phyloP scores from a whole-genome alignment of 1,139 yeast species.

The Saccharomyces pastorianus region DNA sequence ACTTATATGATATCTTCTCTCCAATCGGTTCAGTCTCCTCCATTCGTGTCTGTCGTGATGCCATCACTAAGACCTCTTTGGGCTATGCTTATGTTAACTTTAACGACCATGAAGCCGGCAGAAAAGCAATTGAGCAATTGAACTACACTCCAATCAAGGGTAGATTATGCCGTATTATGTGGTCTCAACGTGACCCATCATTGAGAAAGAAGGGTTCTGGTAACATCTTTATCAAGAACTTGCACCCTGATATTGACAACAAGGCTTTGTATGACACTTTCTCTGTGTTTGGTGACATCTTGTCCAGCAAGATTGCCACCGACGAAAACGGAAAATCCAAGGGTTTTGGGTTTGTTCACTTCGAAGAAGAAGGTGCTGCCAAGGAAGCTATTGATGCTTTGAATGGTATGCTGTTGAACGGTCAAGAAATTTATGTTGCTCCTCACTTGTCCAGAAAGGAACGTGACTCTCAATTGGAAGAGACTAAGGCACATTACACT shows the following conservation, averaged over 20 bases:
- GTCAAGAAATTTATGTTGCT: constrained; percentile 93
- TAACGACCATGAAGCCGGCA: constrained; percentile 86
- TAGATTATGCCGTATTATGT: constrained; percentile 98
- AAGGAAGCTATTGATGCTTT: constrained; percentile 95
- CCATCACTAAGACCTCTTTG: constrained; percentile 90
- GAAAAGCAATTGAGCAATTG: constrained; percentile 89
- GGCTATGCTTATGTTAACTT: constrained; percentile 98
- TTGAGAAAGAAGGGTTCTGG: constrained; percentile 94
- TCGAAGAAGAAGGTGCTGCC: constrained; percentile 89
- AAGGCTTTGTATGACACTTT: constrained; percentile 97
- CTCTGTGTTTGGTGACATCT: constrained; percentile 90
- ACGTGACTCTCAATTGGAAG: constrained; percentile 91
- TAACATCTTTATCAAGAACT: constrained; percentile 95
- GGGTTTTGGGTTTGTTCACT: constrained; percentile 97
- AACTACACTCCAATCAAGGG: constrained; percentile 93
- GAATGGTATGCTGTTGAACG: constrained; percentile 97
- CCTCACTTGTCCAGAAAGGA: constrained; percentile 90
- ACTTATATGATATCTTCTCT: constrained; percentile 88
- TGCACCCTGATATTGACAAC: constrained; percentile 97
- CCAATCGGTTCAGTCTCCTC: constrained; percentile 94
- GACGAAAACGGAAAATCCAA: constrained; percentile 59
- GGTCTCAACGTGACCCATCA: constrained; percentile 99
- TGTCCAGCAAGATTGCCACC: constrained; percentile 96
- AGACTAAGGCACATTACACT: constrained; percentile 87
- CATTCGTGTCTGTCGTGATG: constrained; percentile 98